Evolutionary conservation across 192 early-diverging fungal species (phyloP), one percentile per base, ranked within the genome.

Genomic region (Podila epigama): DNA sequence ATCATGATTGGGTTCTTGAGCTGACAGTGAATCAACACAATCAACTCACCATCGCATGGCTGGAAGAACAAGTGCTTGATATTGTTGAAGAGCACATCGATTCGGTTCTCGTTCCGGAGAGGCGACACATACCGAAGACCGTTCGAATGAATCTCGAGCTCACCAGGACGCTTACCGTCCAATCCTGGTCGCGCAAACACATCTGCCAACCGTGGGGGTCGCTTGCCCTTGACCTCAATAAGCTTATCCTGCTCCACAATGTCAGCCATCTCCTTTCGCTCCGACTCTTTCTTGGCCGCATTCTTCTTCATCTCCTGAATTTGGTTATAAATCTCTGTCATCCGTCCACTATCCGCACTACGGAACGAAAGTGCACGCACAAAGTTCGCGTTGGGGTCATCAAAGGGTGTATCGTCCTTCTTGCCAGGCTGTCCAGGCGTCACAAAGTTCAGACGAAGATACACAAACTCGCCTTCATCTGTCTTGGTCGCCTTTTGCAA

Each of bases 41-140:
- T 88, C 44, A 98, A 82, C 81, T 99, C 98, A 60, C 92, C 87
- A 69, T 99, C 98, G 82, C 97, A 99, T 27, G 97, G 96, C 77
- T 99, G 98, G 85, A 97, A 99, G 79, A 98, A 94, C 54, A 99
- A 64, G 71, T 99, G 98, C 69, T 94, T 92, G 69, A 99, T 92
- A 79, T 99, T 99, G 84, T 92, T 95, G 75, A 99, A 99, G 61
- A 99, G 79, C 34, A 99, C 87, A 80, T 98, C 95, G 86, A 81
- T 63, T 44, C 63, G 55, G 58, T 87, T 87, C 40, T 94, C 86
- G 57, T 94, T 92, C 42, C 81, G 84, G 66, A 91, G 90, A 10
- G 88, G 86, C 28, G 93, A 89, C 68, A 93, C 89, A 79, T 95
- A 99, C 60, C 97, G 90, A 59, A 99, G 77, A 70, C 98, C 98